phyloP scores from a whole-genome alignment of 345 rosid genomes.

The Linum trigynum region DNA sequence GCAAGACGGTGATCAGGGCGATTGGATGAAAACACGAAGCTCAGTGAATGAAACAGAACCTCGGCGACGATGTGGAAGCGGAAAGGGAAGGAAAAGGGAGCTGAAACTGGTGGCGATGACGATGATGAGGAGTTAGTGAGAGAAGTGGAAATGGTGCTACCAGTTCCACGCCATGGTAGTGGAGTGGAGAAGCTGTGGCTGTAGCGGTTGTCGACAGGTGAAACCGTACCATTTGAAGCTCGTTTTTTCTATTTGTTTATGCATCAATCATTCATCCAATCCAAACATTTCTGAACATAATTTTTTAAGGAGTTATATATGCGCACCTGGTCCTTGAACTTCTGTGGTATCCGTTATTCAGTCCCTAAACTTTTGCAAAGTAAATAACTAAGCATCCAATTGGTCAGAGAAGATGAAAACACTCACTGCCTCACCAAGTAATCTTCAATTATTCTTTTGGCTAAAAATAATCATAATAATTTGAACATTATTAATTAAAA shows the following conservation, averaged over 20 bases:
- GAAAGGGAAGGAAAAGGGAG: neutral
- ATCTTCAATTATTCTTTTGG: too few relatives aligned
- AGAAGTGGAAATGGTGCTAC: neutral
- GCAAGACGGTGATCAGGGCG: too few relatives aligned
- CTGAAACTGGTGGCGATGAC: neutral
- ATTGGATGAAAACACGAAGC: too few relatives aligned
- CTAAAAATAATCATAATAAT: too few relatives aligned
- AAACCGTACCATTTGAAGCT: neutral
- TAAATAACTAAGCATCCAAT: too few relatives aligned
- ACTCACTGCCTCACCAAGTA: too few relatives aligned
- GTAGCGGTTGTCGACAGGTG: neutral
- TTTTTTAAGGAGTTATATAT: too few relatives aligned
- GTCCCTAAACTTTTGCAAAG: too few relatives aligned
- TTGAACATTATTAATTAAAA: too few relatives aligned
- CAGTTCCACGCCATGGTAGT: neutral
- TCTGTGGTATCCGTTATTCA: too few relatives aligned
- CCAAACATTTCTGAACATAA: neutral
- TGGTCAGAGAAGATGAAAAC: too few relatives aligned
- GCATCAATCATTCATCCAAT: neutral
- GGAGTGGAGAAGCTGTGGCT: neutral
- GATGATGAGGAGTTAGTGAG: neutral
- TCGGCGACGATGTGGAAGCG: neutral
- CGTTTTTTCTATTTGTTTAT: neutral
- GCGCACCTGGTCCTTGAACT: neutral
- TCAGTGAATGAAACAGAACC: neutral